phyloP scores from a whole-genome alignment of 164 flowering plant species.

The Magnolia changhungtana region DNA sequence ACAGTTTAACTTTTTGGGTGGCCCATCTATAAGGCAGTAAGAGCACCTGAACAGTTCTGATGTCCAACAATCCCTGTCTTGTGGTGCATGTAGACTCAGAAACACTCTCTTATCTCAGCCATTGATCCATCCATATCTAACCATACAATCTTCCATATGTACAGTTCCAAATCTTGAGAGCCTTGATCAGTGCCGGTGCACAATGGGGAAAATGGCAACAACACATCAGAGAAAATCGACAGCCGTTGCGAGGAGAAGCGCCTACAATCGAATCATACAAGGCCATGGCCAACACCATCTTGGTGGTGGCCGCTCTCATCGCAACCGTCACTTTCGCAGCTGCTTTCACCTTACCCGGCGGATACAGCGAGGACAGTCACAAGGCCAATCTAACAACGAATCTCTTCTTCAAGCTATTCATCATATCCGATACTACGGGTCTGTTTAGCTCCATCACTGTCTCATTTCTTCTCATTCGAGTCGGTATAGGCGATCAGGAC shows the following conservation, averaged over 20 bases:
- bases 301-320: conserved; percentile 22
- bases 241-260: background rate
- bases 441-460: background rate
- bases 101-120: too few species aligned
- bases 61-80: too few species aligned
- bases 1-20: too few species aligned
- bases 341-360: conserved; percentile 25
- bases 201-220: background rate
- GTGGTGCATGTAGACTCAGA: too few species aligned
- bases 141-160: background rate
- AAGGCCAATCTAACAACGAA: conserved; percentile 3
- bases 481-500: background rate
- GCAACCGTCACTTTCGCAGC: conserved; percentile 28
- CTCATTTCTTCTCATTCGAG: conserved; percentile 8
- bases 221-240: background rate
- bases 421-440: conserved; percentile 7
- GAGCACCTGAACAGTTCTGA: too few species aligned
- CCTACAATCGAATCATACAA: conserved; percentile 6
- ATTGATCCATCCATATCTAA: too few species aligned
- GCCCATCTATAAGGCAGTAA: too few species aligned
- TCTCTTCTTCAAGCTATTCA: conserved; percentile 12
- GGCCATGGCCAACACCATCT: conserved; percentile 8
- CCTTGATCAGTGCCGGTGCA: background rate
- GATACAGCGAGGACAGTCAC: background rate
- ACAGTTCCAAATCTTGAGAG: conserved; percentile 1